Conservation (phyloP, 352 stramenopile genomes). For the Aphanomyces euteiches region DNA sequence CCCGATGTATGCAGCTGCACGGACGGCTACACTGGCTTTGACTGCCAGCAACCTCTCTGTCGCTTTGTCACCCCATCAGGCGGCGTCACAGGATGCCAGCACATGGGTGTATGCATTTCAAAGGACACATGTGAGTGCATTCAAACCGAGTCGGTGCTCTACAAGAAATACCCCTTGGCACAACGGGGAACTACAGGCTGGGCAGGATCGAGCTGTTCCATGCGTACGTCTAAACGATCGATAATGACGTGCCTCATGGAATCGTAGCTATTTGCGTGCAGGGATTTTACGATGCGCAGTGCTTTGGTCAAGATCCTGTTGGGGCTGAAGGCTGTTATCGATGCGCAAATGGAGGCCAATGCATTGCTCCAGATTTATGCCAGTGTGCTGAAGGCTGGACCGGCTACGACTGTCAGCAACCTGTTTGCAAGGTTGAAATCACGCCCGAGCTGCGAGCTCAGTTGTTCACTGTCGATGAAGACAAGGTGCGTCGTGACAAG, state of each 20-base stretch:
- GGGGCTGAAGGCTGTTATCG: constrained; percentile 91
- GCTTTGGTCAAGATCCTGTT: constrained; percentile 40
- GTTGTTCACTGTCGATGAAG: constrained; percentile 92
- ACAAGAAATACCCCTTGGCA: constrained; percentile 63
- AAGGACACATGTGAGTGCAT: constrained; percentile 93
- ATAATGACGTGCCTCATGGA: not conserved
- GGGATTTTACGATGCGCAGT: constrained; percentile 92
- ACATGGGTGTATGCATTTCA: constrained; percentile 88
- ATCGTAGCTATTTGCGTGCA: constrained; percentile 90
- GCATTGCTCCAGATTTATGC: constrained; percentile 87
- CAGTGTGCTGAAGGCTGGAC: constrained; percentile 89
- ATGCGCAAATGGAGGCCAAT: constrained; percentile 92
- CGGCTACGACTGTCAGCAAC: constrained; percentile 92
- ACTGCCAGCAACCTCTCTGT: constrained; percentile 93
- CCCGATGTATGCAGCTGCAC: constrained; percentile 90
- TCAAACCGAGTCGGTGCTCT: constrained; percentile 79
- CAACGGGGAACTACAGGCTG: constrained; percentile 88
- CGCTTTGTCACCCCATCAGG: constrained; percentile 64
- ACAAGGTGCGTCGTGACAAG: constrained; percentile 61
- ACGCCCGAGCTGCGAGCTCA: constrained; percentile 65
- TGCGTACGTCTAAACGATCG: constrained; percentile 35
- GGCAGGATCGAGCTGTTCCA: constrained; percentile 90
- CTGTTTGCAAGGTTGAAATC: constrained; percentile 81
- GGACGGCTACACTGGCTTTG: constrained; percentile 90
- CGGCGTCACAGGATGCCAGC: constrained; percentile 81